phyloP scores from a whole-genome alignment of 495 filamentous ascomycete species.

The Talaromyces nanjingensis region DNA sequence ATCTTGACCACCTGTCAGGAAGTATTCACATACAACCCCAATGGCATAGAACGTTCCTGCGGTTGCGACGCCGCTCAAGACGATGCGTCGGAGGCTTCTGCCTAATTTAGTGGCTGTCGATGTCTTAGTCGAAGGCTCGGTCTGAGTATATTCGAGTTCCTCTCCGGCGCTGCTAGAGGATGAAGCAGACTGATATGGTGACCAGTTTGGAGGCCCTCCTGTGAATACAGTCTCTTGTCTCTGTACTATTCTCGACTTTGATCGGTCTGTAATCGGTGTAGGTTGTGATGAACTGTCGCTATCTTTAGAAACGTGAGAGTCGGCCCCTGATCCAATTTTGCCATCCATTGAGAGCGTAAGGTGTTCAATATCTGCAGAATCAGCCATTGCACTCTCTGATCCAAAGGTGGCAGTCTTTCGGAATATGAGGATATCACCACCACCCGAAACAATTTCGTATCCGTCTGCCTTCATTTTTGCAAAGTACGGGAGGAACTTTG shows the following conservation, averaged over 20 bases:
- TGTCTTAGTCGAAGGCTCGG: constrained; percentile 17
- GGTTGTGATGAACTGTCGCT: constrained; percentile 54
- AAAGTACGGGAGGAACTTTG: constrained; percentile 67
- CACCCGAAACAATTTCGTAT: constrained; percentile 66
- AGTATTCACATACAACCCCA: constrained; percentile 61
- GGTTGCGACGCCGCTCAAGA: constrained; percentile 51
- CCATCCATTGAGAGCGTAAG: constrained; percentile 15
- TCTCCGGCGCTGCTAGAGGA: constrained; percentile 9
- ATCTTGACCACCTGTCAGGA: constrained; percentile 51
- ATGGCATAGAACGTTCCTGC: constrained; percentile 60
- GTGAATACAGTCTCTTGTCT: constrained; percentile 54
- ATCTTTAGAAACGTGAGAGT: constrained; percentile 42
- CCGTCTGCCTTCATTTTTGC: constrained; percentile 56
- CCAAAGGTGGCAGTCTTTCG: constrained; percentile 42
- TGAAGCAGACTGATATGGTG: constrained; percentile 18
- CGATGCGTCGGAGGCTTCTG: constrained; percentile 40
- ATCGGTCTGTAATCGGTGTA: constrained; percentile 19
- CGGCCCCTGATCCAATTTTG: constrained; percentile 42
- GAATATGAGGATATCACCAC: constrained; percentile 66
- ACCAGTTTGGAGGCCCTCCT: constrained; percentile 25
- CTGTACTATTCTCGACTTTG: constrained; percentile 35
- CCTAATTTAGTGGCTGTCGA: constrained; percentile 9
- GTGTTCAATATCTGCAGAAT: neutral
- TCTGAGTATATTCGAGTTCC: neutral
- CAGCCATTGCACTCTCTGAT: neutral